Base-by-base conservation (phyloP, 116 monocot species). In the Cymodocea nodosa region DNA sequence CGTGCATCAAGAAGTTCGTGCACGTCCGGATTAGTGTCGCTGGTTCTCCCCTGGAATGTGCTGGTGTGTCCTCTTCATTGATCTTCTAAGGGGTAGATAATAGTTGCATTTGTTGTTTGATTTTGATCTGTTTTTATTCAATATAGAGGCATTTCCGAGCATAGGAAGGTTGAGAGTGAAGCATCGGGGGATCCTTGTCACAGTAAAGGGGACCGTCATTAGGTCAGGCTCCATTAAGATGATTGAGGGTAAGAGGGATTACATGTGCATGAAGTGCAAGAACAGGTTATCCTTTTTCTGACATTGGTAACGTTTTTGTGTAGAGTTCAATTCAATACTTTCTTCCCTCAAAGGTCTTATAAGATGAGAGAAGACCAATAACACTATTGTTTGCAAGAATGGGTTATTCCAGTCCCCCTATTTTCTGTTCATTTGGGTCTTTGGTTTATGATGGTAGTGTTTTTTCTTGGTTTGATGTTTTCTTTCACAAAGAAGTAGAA, bases 161-260 rank as follows among this genome's bases (percentile, higher is more conserved):
- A 89, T 99, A 70, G 99, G 99, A 18, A 74, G 77, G 70, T 50
- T 92, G 69, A 82, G 92, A 59, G 92, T 92, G 73, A 92, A 81
- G 74, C 92, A 99, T 56, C 73, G 92, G 23, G 89, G 99, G 7
- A 74, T 84, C 25, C 82, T 99, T 59, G 73, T 99, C 17, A 83
- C 92, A 50, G 71, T 99, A 19, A 92, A 92, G 70, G 99, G 99
- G 35, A 99, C 89, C 0, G 89, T 99, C 8, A 89, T 92, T 55
- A 78, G 99, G 49, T 92, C 89, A 1, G 99, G 92, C 13, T 65
- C 86, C 2, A 62, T 92, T 35, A 99, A 99, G 79, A 99, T 99
- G 92, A 99, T 99, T 2, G 99, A 99, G 70, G 84, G 89, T n/a
- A 92, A 99, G 76, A 65, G 89, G 54, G 58, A 77, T 40, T 99